Evolutionary conservation across 2,329 filamentous ascomycete species (phyloP).

Genomic region (Scedosporium boydii): DNA sequence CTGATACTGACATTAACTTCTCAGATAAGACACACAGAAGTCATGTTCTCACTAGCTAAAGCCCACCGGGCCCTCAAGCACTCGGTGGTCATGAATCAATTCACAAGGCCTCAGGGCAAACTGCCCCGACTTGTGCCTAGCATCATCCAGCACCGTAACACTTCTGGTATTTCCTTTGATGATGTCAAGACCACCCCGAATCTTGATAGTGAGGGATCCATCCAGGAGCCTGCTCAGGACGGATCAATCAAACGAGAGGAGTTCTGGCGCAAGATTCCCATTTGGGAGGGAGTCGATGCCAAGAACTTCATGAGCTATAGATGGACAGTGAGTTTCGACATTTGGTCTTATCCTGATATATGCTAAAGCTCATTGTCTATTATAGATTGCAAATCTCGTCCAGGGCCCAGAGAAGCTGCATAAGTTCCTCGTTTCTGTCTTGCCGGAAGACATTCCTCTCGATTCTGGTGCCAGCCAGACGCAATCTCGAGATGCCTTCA

Average conservation of each 20-base stretch:
- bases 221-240: neutral
- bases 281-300: constrained; percentile 37
- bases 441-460: constrained; percentile 41
- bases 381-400: constrained; percentile 38
- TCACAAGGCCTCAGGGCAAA: no score
- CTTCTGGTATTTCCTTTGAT: no score
- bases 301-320: constrained; percentile 41
- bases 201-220: neutral
- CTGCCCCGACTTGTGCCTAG: no score
- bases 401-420: constrained; percentile 34
- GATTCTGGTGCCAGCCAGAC: constrained; percentile 19
- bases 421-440: constrained; percentile 36
- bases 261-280: constrained; percentile 41
- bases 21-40: no score
- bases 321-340: constrained; percentile 39
- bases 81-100: no score
- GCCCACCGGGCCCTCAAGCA: no score
- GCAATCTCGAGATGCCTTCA: constrained; percentile 41
- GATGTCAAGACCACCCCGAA: no score
- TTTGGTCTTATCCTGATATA: neutral
- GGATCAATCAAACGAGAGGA: constrained; percentile 15
- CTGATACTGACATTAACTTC: no score
- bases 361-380: neutral
- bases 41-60: no score
- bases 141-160: no score